Base-by-base conservation (phyloP, 2,329 filamentous ascomycete genomes). In the Ophiosphaerella narmari region DNA sequence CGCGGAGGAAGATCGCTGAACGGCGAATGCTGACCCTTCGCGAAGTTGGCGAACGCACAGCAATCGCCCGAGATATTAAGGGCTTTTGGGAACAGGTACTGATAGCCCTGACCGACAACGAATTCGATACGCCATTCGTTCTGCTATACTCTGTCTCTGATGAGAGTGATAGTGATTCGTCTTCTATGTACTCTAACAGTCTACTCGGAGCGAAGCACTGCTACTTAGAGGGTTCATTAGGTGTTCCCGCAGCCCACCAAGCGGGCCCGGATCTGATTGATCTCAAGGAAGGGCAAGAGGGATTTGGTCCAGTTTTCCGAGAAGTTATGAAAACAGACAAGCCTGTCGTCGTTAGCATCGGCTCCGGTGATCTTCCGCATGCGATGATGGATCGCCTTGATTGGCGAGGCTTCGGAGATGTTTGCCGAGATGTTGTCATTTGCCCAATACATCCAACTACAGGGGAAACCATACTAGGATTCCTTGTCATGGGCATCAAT, bases 401-500 rank as follows among this genome's bases (percentile, higher is more conserved):
- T 44, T 88, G 84, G 80, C 79, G 86, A 60, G 88, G 89, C 0
- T 89, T 89, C 57, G 86, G 85, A 1, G 86, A 91, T 56, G 79
- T 85, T 4, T 89, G 87, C 49, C 81, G 80, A 13, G 85, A 86
- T 1, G 83, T 90, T 13, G 87, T 93, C 4, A 80, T 93, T 2
- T 90, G 90, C 63, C 89, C 90, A 0, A 86, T 95, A 13, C 86
- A 91, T 61, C 87, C 89, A 0, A 92, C 88, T 0, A 89, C 85
- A 2, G 86, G 85, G 3, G 88, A 91, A 46, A 82, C 81, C 2
- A 86, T 89, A 1, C 81, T 91, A 1, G 90, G 90, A 0, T 94
- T 94, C 64, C 79, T 94, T 7, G 82, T 94, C 2, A 79, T 94
- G 68, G 90, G 89, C 4, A 78, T 89, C 8, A 95, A 95, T 66